Base-by-base conservation (phyloP, 495 filamentous ascomycete species). In the Podospora pseudopauciseta region DNA sequence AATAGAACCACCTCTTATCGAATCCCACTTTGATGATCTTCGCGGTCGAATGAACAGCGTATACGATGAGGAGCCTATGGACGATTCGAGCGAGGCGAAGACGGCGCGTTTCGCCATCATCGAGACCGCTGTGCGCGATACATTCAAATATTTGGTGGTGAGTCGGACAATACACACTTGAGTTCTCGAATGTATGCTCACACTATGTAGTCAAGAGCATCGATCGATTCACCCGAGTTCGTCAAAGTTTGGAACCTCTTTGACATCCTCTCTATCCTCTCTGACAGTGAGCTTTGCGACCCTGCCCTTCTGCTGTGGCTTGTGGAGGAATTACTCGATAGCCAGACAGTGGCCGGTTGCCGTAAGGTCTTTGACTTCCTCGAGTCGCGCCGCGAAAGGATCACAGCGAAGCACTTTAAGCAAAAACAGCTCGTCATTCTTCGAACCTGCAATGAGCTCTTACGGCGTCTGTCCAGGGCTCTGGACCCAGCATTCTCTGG, bases 401-500 rank as follows among this genome's bases (percentile, higher is more conserved):
- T 97, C 63, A 95, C 90, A 32, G 88, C 91, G 65, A 93, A 92
- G 83, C 88, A 95, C 67, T 91, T 93, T 74, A 87, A 89, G 71
- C 89, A 91, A 69, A 97, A 96, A 78, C 89, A 90, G 66, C 80
- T 97, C 58, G 86, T 97, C 65, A 93, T 97, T 69, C 82, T 99
- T 3, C 85, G 95, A 72, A 89, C 91, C 23, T 98, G 96, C 82
- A 99, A 98, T 78, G 96, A 98, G 78, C 85, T 99, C 3, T 86
- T 98, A 9, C 88, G 95, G 60, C 85, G 95, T 65, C 83, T 99
- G 4, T 98, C 95, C 2, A 85, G 96, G 60, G 93, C 95, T 4
- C 93, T 97, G 73, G 96, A 99, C 79, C 92, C 96, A 0, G 94
- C 96, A 3, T 99, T 99, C 77, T 97, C 94, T 76, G 95, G 95